Conservation (phyloP, 805 yeast species). For the Ogataea wickerhamii region DNA sequence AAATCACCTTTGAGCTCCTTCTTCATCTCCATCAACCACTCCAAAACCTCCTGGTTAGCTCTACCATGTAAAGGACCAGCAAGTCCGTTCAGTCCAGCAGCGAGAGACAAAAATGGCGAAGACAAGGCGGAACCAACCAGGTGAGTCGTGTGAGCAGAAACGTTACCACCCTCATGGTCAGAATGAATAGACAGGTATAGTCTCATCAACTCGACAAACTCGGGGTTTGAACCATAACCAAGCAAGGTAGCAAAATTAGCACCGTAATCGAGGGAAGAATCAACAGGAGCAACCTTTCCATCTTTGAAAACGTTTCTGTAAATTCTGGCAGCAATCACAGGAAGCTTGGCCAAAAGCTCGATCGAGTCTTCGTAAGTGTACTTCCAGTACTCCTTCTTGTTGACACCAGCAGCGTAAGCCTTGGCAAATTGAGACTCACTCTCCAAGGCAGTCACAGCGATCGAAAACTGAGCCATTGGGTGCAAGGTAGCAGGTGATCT, state of each 20-base stretch:
- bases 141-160: constrained; percentile 83
- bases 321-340: constrained; percentile 76
- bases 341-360: constrained; percentile 77
- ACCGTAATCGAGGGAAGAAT: constrained; percentile 60
- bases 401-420: constrained; percentile 80
- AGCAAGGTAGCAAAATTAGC: constrained; percentile 57
- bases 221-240: constrained; percentile 58
- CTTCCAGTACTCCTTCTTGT: constrained; percentile 81
- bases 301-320: constrained; percentile 83
- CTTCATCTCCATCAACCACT: constrained; percentile 69
- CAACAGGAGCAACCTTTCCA: constrained; percentile 57
- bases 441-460: constrained; percentile 79
- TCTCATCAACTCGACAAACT: constrained; percentile 76
- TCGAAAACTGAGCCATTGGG: constrained; percentile 88
- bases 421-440: constrained; percentile 79
- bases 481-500: constrained; percentile 71
- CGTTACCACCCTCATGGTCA: constrained; percentile 90
- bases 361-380: constrained; percentile 78
- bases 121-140: constrained; percentile 80
- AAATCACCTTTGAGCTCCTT: constrained; percentile 67
- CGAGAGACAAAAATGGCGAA: constrained; percentile 71
- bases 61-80: constrained; percentile 89
- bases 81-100: constrained; percentile 81
- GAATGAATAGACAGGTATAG: constrained; percentile 78
- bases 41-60: constrained; percentile 84